Conservation (phyloP, 2,329 filamentous ascomycete species). For the Zymoseptoria crescenta region DNA sequence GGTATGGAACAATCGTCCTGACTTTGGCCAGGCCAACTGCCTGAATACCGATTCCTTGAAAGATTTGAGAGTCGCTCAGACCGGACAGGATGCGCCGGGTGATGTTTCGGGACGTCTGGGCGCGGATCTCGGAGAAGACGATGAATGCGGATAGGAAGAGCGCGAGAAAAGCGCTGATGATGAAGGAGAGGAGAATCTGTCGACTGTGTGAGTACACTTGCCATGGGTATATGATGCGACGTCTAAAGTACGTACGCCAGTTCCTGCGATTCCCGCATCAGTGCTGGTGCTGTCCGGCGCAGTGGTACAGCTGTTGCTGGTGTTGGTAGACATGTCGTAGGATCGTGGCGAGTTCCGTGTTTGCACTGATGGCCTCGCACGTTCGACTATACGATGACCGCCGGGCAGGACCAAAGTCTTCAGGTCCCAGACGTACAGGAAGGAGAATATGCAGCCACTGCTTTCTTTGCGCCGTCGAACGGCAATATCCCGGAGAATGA, state of each 20-base stretch:
- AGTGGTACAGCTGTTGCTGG: conserved; percentile 33
- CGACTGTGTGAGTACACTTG: neutral
- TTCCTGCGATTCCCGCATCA: conserved; percentile 52
- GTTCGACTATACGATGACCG: neutral
- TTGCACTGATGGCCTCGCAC: no score
- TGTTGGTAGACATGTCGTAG: conserved; percentile 7
- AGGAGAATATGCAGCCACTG: neutral
- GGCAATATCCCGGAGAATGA: neutral
- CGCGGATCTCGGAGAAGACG: conserved; percentile 47
- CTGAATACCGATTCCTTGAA: conserved; percentile 63
- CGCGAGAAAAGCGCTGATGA: conserved; percentile 54
- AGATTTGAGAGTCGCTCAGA: conserved; percentile 61
- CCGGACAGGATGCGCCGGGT: conserved; percentile 57
- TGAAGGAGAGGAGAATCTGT: conserved; percentile 57
- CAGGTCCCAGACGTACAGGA: neutral
- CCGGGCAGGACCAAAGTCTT: neutral
- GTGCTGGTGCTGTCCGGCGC: conserved; percentile 41
- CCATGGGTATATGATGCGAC: no score
- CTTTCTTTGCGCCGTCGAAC: neutral
- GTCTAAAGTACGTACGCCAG: conserved; percentile 47
- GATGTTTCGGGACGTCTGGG: conserved; percentile 44
- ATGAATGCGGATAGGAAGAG: conserved; percentile 50
- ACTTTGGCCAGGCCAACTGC: conserved; percentile 54
- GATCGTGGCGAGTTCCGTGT: no score
- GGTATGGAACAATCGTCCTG: conserved; percentile 53